Evolutionary conservation across 352 stramenopile genomes (phyloP), one percentile per base, ranked within the genome.

Genomic region (Pythium periplocum): DNA sequence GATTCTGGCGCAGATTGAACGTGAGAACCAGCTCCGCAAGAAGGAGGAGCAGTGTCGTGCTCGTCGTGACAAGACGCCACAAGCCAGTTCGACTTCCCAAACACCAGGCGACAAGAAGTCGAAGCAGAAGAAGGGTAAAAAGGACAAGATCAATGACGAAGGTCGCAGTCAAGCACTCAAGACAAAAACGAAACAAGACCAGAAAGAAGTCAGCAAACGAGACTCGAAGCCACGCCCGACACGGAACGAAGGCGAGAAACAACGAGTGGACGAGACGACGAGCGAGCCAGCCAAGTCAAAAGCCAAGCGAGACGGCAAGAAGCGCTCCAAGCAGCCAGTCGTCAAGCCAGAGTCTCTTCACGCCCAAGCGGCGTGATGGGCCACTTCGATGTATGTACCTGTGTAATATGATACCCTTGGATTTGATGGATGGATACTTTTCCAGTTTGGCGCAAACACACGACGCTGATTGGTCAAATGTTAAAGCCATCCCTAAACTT

Each of bases 1-100:
- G 54, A 88, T 88, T 11, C 50, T 88, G 47, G 73, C 66, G 6
- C 63, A 83, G 53, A 88, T 88, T 36, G 62, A 85, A 53, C 64
- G 64, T 6, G 64, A 57, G 45, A 74, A 59, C 47, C 65, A 61
- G 44, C 62, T 39, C 48, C 53, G 49, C 62, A 55, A 53, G 36
- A 53, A 43, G 47, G 50, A 68, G 36, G 47, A 37, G 49, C 51
- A 53, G 56, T 45, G 39, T 26, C 17, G 17, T 26, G 17, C 17
- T 26, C 17, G 17, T 26, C 17, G 17, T 26, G 17, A 26, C 17
- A 26, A 26, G 17, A 26, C 17, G 17, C 17, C 17, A 26, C 17
- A 26, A 26, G 17, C 17, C 17, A 26, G 17, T 26, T 26, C 17
- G 17, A 26, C 17, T 26, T 26, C 17, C 17, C 17, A 26, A 26